Conservation (phyloP, 139 green algal species). For the Marvania coccoides region DNA sequence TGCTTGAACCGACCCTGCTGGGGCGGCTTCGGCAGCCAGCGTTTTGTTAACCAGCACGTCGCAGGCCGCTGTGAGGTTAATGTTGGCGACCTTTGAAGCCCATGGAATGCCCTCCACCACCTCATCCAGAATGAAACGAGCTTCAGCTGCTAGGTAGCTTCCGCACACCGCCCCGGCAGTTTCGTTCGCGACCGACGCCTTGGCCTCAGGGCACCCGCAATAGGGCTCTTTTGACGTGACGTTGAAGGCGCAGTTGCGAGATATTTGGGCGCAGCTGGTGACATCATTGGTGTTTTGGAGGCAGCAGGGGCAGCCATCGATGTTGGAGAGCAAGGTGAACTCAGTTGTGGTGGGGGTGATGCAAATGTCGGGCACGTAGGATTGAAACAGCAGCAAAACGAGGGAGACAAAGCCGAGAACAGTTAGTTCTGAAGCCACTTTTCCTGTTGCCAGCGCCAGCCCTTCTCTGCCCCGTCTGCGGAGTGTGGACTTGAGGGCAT, state of each 20-base stretch:
- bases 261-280: background rate
- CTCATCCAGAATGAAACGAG: too few species aligned
- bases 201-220: background rate
- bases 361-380: background rate
- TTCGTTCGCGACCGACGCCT: too few species aligned
- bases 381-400: conserved; percentile 1
- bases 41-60: too few species aligned
- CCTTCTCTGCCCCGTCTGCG: background rate
- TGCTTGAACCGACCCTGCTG: too few species aligned
- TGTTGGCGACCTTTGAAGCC: too few species aligned
- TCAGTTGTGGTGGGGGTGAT: background rate
- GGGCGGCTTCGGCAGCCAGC: too few species aligned
- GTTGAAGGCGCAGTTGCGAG: background rate
- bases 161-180: too few species aligned
- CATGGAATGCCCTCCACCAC: too few species aligned
- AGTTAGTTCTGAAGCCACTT: conserved; percentile 13
- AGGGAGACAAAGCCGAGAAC: conserved; percentile 23
- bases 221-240: background rate
- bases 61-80: too few species aligned
- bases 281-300: background rate
- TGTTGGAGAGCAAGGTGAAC: background rate
- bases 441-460: background rate
- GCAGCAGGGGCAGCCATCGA: conserved; percentile 11
- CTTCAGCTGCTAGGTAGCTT: too few species aligned
- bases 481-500: background rate